These are phyloP conservation scores for Cudoniella acicularis DNA, from an alignment of 495 filamentous ascomycete species.

Conservation along the genomic window DNA sequence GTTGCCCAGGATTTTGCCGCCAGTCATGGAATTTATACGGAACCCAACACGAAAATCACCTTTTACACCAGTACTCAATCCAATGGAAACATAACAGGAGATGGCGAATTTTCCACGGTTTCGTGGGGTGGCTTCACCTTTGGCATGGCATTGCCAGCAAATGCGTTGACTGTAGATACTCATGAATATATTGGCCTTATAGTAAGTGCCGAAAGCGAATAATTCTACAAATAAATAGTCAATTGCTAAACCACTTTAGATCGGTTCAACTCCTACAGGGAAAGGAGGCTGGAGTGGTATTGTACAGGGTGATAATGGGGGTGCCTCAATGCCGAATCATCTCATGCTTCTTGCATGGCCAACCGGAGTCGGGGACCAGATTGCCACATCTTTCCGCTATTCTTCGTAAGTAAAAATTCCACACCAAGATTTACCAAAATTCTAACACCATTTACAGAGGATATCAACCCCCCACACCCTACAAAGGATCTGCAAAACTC, in stretches of 20 bases:
- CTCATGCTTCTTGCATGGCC: constrained; percentile 57
- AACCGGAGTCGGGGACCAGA: constrained; percentile 35
- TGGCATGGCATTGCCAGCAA: constrained; percentile 51
- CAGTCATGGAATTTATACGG: constrained; percentile 22
- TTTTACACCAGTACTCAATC: constrained; percentile 21
- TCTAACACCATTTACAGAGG: constrained; percentile 30
- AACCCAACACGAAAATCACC: constrained; percentile 20
- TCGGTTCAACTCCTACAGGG: constrained; percentile 15
- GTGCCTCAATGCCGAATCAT: constrained; percentile 55
- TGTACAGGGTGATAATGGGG: constrained; percentile 35
- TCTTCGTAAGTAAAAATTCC: constrained; percentile 31
- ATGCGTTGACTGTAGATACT: constrained; percentile 45
- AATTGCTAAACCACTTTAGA: too few relatives aligned
- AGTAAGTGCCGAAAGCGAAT: constrained; percentile 32
- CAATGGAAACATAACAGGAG: constrained; percentile 15
- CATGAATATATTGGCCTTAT: constrained; percentile 57
- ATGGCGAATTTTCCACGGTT: constrained; percentile 10
- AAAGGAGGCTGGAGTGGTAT: constrained; percentile 53
- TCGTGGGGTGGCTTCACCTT: constrained; percentile 42
- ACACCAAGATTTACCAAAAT: constrained; percentile 1
- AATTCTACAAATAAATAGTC: constrained; percentile 22
- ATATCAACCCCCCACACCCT: constrained; percentile 53
- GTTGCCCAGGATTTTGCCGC: constrained; percentile 19
- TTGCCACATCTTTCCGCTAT: constrained; percentile 55
- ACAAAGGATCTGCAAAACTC: constrained; percentile 54